phyloP scores from a whole-genome alignment of 805 yeast species.

The Maudiozyma bulderi region DNA sequence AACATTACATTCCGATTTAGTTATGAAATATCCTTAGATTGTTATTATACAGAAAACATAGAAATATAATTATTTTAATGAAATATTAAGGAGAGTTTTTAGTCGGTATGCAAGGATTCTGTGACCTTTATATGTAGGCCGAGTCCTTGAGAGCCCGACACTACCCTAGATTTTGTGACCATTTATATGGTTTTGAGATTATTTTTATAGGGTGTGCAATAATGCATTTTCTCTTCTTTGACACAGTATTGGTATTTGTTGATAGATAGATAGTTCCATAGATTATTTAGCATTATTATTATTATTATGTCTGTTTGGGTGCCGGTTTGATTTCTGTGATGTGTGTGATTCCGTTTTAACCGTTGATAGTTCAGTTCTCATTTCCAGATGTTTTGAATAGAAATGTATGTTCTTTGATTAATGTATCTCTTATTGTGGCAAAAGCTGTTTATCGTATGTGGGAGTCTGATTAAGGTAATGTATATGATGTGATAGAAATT shows the following conservation, averaged over 20 bases:
- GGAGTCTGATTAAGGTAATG: too few relatives aligned
- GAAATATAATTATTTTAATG: neutral
- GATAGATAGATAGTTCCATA: neutral
- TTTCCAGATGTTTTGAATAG: too few relatives aligned
- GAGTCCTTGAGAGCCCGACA: constrained; percentile 11
- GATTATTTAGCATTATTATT: neutral
- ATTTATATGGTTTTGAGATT: neutral
- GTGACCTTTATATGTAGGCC: neutral
- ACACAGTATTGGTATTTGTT: neutral
- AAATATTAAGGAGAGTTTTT: constrained; percentile 11
- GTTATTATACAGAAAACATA: neutral
- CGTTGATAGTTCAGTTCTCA: too few relatives aligned
- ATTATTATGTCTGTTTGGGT: neutral
- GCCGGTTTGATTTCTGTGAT: too few relatives aligned
- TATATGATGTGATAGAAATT: too few relatives aligned
- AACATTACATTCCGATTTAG: too few relatives aligned
- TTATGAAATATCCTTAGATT: too few relatives aligned
- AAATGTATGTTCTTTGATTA: too few relatives aligned
- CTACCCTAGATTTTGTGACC: constrained; percentile 2
- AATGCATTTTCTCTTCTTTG: constrained; percentile 12
- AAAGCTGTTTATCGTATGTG: too few relatives aligned
- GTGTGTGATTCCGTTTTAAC: too few relatives aligned
- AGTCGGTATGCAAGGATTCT: constrained; percentile 10
- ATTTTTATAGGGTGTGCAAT: constrained; percentile 6
- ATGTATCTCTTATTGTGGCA: too few relatives aligned